Conservation (phyloP, 1,284 basidiomycete genomes). For the Puccinia novopanici region DNA sequence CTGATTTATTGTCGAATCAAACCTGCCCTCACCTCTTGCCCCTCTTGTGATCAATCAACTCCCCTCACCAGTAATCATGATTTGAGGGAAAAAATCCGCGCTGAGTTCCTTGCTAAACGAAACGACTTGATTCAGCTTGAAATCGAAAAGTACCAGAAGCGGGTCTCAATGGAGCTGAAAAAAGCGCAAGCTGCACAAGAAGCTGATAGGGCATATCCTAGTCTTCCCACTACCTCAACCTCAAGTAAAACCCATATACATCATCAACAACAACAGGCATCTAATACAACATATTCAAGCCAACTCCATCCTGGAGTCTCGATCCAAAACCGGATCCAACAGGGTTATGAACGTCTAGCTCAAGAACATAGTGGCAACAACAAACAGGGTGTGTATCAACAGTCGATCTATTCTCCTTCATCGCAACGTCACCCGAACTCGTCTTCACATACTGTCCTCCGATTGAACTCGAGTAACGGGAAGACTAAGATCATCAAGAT, state of each 20-base stretch:
- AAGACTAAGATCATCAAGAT: constrained; percentile 31
- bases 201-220: constrained; percentile 32
- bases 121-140: not conserved
- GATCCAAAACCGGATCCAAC: constrained; percentile 5
- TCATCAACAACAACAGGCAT: not conserved
- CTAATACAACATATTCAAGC: constrained; percentile 7
- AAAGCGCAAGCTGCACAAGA: constrained; percentile 13
- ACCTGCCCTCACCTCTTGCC: constrained; percentile 21
- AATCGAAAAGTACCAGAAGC: constrained; percentile 27
- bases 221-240: not conserved
- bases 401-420: not conserved
- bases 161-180: constrained; percentile 17
- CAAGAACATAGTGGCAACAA: not conserved
- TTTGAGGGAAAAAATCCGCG: constrained; percentile 8
- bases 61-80: not conserved
- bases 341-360: constrained; percentile 28
- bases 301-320: not conserved
- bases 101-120: constrained; percentile 10
- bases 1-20: constrained; percentile 32
- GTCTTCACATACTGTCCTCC: constrained; percentile 7
- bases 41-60: not conserved
- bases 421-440: not conserved
- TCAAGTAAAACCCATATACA: not conserved
- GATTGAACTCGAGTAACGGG: constrained; percentile 5
- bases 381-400: not conserved